A percentile compares a stretch with the other conserved stretches of the same genome.
Conservation (phyloP, 2,329 filamentous ascomycete genomes). For the Acephala macrosclerotiorum region DNA sequence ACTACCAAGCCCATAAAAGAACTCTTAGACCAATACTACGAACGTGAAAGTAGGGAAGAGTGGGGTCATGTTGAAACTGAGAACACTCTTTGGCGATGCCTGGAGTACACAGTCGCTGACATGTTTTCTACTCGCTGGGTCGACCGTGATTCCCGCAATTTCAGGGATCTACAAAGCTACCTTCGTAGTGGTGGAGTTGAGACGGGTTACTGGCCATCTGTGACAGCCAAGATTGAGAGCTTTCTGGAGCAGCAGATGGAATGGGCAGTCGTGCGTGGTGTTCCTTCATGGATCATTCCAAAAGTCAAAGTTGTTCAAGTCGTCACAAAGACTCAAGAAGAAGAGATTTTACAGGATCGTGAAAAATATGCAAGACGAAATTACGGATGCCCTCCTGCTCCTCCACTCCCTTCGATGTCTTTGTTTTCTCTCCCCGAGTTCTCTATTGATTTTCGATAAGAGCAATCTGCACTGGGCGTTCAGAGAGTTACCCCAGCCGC, state of each 20-base stretch:
- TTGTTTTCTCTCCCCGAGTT: slow-evolving; percentile 61
- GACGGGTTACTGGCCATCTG: background rate
- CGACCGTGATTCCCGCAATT: background rate
- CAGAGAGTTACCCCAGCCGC: slow-evolving; percentile 52
- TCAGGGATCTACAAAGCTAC: background rate
- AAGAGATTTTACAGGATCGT: background rate
- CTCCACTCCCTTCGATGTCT: slow-evolving; percentile 48
- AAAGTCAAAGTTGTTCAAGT: background rate
- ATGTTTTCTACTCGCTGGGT: background rate
- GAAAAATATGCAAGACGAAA: background rate
- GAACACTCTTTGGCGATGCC: background rate
- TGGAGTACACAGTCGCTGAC: background rate
- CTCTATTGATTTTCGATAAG: slow-evolving; percentile 33
- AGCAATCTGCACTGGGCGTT: background rate
- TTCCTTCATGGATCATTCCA: background rate
- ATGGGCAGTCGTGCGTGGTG: background rate
- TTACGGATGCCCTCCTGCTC: no score
- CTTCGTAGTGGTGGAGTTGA: background rate
- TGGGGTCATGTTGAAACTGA: slow-evolving; percentile 2
- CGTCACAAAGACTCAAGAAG: background rate
- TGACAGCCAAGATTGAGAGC: background rate
- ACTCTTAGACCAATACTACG: background rate
- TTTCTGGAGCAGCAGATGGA: background rate
- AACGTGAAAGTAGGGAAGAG: background rate
- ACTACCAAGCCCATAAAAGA: background rate